Conservation (phyloP, 257 asterid genomes). For the Solanum lycopersicoides region DNA sequence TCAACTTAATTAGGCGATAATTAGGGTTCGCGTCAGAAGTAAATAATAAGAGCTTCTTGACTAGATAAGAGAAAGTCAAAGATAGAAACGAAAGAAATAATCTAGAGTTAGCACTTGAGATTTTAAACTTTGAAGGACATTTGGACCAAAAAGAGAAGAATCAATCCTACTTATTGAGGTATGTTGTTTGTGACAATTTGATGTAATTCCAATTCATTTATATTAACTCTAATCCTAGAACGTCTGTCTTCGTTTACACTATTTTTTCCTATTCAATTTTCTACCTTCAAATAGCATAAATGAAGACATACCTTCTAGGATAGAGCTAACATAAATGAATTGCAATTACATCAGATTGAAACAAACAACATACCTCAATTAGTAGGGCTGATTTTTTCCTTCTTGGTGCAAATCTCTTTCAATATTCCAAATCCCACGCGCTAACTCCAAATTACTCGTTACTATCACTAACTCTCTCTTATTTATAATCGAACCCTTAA, state of each 20-base stretch:
- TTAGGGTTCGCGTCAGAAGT: neutral
- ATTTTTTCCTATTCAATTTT: too few relatives aligned
- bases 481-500: neutral
- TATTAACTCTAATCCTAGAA: too few relatives aligned
- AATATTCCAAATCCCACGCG: neutral
- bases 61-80: neutral
- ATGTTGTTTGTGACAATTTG: neutral
- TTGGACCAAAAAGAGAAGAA: neutral
- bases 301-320: too few relatives aligned
- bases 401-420: neutral
- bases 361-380: neutral
- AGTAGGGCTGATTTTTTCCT: neutral
- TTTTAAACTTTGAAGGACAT: too few relatives aligned
- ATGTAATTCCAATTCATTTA: too few relatives aligned
- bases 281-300: too few relatives aligned
- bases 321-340: neutral
- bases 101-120: neutral
- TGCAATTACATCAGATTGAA: neutral
- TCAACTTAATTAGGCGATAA: too few relatives aligned
- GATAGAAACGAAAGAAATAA: neutral
- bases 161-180: neutral
- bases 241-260: too few relatives aligned
- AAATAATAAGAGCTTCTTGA: neutral
- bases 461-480: neutral
- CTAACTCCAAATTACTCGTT: neutral